Evolutionary conservation across 331 rosid species (phyloP).

Genomic region (Cydonia oblonga): DNA sequence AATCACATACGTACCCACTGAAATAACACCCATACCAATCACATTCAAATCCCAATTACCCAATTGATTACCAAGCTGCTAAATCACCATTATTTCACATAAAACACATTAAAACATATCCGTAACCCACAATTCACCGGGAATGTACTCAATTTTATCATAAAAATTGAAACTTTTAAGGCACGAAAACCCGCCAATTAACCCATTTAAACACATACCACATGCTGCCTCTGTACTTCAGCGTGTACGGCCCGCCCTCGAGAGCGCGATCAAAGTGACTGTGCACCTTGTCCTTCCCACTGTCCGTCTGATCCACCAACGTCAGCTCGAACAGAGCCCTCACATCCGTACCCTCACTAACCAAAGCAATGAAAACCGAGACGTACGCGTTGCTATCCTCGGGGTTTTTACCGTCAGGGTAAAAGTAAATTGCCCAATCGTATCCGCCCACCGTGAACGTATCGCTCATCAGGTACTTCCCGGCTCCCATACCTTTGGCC

Average conservation of each 20-base stretch:
- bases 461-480: conserved; percentile 58
- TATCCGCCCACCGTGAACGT: conserved; percentile 70
- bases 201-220: conserved; percentile 27
- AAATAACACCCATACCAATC: background rate
- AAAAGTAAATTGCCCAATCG: conserved; percentile 81
- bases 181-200: background rate
- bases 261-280: conserved; percentile 79
- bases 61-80: background rate
- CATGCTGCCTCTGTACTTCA: conserved; percentile 83
- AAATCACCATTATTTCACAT: background rate
- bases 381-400: conserved; percentile 62
- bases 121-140: conserved; percentile 7
- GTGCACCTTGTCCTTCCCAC: conserved; percentile 63
- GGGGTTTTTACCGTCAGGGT: conserved; percentile 76
- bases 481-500: conserved; percentile 77
- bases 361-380: conserved; percentile 68
- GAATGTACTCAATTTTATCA: background rate
- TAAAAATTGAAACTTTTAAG: background rate
- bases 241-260: conserved; percentile 71
- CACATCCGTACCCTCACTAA: conserved; percentile 66
- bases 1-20: background rate
- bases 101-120: conserved; percentile 4
- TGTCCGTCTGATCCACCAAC: conserved; percentile 49
- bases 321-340: conserved; percentile 64
- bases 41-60: background rate